phyloP scores from a whole-genome alignment of 2,329 filamentous ascomycete genomes.

The Microsporum audouinii region DNA sequence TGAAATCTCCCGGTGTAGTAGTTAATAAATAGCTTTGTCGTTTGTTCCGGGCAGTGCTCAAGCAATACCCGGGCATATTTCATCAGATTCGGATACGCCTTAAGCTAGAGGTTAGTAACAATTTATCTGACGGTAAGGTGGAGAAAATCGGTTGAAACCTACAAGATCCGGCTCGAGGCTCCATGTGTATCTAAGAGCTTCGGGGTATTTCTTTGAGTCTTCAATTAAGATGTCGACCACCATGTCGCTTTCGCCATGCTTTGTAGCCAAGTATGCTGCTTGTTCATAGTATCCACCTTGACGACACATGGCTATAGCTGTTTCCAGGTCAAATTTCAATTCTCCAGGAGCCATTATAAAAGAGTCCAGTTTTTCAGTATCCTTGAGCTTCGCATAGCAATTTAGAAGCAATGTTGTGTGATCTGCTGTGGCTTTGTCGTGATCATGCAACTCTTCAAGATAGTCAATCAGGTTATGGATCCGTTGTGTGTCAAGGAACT shows the following conservation, averaged over 20 bases:
- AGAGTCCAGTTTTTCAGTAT: slow-evolving; percentile 87
- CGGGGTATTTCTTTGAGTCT: slow-evolving; percentile 79
- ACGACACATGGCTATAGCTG: slow-evolving; percentile 91
- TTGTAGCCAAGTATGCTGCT: slow-evolving; percentile 85
- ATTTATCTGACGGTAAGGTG: not conserved
- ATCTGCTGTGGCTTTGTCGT: slow-evolving; percentile 83
- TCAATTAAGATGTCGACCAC: slow-evolving; percentile 95
- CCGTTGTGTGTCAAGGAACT: slow-evolving; percentile 92
- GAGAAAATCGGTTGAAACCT: slow-evolving; percentile 21
- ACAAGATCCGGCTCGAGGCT: slow-evolving; percentile 67
- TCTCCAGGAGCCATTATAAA: slow-evolving; percentile 95
- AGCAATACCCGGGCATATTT: slow-evolving; percentile 89
- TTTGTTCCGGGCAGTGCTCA: slow-evolving; percentile 69
- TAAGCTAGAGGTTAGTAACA: not conserved
- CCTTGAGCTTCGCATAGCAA: slow-evolving; percentile 95
- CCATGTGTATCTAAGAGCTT: slow-evolving; percentile 86
- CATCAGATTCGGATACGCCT: slow-evolving; percentile 82
- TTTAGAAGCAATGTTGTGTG: slow-evolving; percentile 91
- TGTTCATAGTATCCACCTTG: slow-evolving; percentile 96
- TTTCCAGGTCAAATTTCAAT: slow-evolving; percentile 92
- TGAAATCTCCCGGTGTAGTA: slow-evolving; percentile 84
- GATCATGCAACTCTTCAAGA: slow-evolving; percentile 88
- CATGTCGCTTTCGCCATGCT: slow-evolving; percentile 84
- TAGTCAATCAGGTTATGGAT: slow-evolving; percentile 98
- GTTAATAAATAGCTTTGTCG: slow-evolving; percentile 80